phyloP scores from a whole-genome alignment of 805 yeast species.

The Cyberlindnera maclurae region DNA sequence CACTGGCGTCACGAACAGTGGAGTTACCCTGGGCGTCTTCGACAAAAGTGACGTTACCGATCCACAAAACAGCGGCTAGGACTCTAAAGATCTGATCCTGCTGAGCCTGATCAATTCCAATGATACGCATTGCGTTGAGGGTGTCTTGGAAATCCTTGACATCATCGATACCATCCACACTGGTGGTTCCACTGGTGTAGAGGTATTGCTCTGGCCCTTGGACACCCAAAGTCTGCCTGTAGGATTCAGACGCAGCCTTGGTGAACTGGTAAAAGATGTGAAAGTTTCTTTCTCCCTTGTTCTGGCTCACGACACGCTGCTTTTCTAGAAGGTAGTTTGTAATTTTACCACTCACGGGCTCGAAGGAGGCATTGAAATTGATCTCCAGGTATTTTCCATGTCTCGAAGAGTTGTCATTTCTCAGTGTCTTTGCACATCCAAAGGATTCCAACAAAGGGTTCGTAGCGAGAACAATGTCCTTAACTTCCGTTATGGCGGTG shows the following conservation, averaged over 20 bases:
- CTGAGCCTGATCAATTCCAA: slow-evolving; percentile 76
- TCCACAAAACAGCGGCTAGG: slow-evolving; percentile 84
- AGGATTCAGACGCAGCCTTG: slow-evolving; percentile 78
- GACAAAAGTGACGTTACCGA: slow-evolving; percentile 81
- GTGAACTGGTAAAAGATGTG: slow-evolving; percentile 96
- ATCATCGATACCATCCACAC: slow-evolving; percentile 86
- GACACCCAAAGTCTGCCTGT: slow-evolving; percentile 80
- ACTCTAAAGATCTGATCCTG: slow-evolving; percentile 87
- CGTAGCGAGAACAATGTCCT: slow-evolving; percentile 96
- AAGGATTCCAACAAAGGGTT: slow-evolving; percentile 87
- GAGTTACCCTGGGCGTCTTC: slow-evolving; percentile 89
- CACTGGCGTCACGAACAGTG: slow-evolving; percentile 72
- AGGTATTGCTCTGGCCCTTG: slow-evolving; percentile 91
- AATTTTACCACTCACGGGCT: slow-evolving; percentile 92
- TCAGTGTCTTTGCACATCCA: slow-evolving; percentile 88
- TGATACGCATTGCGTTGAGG: slow-evolving; percentile 74
- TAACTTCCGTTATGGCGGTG: slow-evolving; percentile 73
- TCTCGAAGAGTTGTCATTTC: slow-evolving; percentile 85
- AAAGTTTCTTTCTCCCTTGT: slow-evolving; percentile 86
- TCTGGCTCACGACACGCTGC: slow-evolving; percentile 95
- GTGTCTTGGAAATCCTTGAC: slow-evolving; percentile 73
- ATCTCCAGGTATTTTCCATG: slow-evolving; percentile 94
- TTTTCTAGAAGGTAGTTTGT: slow-evolving; percentile 92
- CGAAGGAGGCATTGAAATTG: slow-evolving; percentile 70
- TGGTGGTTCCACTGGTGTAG: slow-evolving; percentile 82